Evolutionary conservation across 2,329 filamentous ascomycete genomes (phyloP), one percentile per base, ranked within the genome.

Genomic region (Trichoderma sp.): DNA sequence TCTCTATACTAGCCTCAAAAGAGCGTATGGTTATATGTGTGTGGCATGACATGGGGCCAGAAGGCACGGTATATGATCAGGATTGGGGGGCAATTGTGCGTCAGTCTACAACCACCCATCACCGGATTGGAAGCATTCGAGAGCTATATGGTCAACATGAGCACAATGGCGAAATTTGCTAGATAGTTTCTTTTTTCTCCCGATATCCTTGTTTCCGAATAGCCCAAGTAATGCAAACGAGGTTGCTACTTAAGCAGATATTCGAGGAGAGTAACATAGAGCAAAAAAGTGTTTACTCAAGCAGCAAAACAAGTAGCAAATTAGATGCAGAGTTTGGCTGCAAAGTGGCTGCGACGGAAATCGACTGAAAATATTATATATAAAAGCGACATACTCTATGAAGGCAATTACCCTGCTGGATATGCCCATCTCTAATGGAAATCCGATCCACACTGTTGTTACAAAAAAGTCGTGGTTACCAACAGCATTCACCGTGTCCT

Each of bases 101-200:
- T 47, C 17, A n/a, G 17, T 28, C 26, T n/a, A 32, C 23, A 55
- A 26, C 13, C 26, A 20, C 55, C 20, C 4, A 12, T 26, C 63
- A 57, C 17, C 20, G 8, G 50, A 13, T 50, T 39, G 63, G 63
- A 57, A 66, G 30, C 47, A 20, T 39, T 66, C 47, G 63, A 11
- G 47, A 66, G 12, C n/a, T 66, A n/a, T 57, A 66, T 74, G 74
- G 39, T 3, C 61, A 32, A 30, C 36, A 30, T 47, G 39, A 64
- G 9, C 39, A 64, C 26, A 20, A 32, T n/a, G 61, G n/a, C 6
- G n/a, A 59, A n/a, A 34, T 34, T 58, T 30, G 15, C 7, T 32
- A 58, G 55, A 17, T 11, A n/a, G 15, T 13, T 39, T 15, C 15
- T 39, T 6, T 39, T 39, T 39, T 39, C 13, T 17, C 3, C 6